Percentiles rank a stretch among this genome's conserved stretches.
Evolutionary conservation across 2,329 filamentous ascomycete species (phyloP).

Genomic region (Alternaria brassicae): DNA sequence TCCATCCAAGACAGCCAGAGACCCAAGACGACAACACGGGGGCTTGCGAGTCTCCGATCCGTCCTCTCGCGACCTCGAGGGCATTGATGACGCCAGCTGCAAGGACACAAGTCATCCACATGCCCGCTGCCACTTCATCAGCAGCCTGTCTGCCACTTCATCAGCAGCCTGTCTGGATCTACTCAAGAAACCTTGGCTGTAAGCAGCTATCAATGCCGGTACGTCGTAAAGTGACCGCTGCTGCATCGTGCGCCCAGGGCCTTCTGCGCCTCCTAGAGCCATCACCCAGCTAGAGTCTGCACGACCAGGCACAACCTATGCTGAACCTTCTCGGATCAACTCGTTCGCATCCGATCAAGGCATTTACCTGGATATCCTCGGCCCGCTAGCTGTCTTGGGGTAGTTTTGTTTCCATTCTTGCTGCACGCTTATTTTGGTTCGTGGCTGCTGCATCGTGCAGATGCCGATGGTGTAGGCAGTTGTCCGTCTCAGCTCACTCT

Average conservation of each 20-base stretch:
- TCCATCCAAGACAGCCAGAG: conserved; percentile 14
- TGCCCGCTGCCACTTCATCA: conserved; percentile 22
- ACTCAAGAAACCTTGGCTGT: conserved; percentile 20
- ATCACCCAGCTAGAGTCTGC: conserved; percentile 17
- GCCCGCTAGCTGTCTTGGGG: conserved; percentile 22
- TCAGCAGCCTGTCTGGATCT: conserved; percentile 18
- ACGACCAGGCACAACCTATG: conserved; percentile 27
- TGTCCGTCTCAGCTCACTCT: conserved; percentile 3
- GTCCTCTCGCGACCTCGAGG: neutral
- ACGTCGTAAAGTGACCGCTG: conserved; percentile 20
- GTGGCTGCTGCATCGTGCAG: conserved; percentile 18
- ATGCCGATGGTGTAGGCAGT: conserved; percentile 8
- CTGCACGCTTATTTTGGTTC: conserved; percentile 41
- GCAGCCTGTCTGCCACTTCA: no score
- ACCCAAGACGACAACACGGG: neutral
- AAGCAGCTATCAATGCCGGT: conserved; percentile 22
- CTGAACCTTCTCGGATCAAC: conserved; percentile 28
- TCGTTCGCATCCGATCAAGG: conserved; percentile 15
- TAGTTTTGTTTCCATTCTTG: conserved; percentile 34
- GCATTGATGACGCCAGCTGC: neutral
- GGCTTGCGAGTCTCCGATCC: neutral
- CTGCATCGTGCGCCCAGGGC: conserved; percentile 22
- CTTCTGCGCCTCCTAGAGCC: conserved; percentile 20
- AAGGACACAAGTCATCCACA: conserved; percentile 18
- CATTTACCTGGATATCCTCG: conserved; percentile 24